Conservation (phyloP, 75 land plant species). For the Chamaecyparis obtusa region DNA sequence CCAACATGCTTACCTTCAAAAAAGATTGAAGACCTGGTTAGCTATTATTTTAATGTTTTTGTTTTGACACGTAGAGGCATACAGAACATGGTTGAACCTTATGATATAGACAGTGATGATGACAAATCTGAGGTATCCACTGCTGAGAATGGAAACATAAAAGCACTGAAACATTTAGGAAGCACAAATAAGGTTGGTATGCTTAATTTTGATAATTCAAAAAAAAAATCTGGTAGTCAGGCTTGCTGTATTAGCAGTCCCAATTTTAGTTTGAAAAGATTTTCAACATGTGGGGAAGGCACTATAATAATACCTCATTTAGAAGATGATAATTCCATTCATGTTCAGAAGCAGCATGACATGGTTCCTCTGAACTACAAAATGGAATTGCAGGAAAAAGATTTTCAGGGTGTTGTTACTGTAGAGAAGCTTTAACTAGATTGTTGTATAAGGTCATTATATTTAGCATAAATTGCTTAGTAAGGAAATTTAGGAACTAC, state of each 20-base stretch:
- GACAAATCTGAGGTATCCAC: slow-evolving; percentile 66
- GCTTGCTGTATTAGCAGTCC: not conserved
- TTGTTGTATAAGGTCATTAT: not conserved
- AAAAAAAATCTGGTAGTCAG: not conserved
- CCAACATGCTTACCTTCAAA: slow-evolving; percentile 35
- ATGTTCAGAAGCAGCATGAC: not conserved
- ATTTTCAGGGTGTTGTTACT: not conserved
- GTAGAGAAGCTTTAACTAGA: slow-evolving; percentile 9
- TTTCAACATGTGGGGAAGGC: not conserved
- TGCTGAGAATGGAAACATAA: slow-evolving; percentile 20
- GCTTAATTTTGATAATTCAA: not conserved
- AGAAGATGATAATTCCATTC: not conserved
- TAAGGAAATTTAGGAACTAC: not conserved
- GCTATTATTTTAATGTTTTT: slow-evolving; percentile 94
- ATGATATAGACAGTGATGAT: slow-evolving; percentile 79
- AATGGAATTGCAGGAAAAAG: slow-evolving; percentile 7
- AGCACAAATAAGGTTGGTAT: not conserved
- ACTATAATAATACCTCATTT: not conserved
- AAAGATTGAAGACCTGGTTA: slow-evolving; percentile 45
- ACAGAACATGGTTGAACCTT: slow-evolving; percentile 61
- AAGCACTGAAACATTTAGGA: not conserved
- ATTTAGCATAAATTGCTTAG: not conserved
- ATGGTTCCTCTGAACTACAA: not conserved
- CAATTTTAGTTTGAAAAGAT: not conserved
- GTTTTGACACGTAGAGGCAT: slow-evolving; percentile 57